Evolutionary conservation across 176 grass and related monocot genomes (phyloP), one percentile per base, ranked within the genome.

Genomic region (Aegilops longissima): DNA sequence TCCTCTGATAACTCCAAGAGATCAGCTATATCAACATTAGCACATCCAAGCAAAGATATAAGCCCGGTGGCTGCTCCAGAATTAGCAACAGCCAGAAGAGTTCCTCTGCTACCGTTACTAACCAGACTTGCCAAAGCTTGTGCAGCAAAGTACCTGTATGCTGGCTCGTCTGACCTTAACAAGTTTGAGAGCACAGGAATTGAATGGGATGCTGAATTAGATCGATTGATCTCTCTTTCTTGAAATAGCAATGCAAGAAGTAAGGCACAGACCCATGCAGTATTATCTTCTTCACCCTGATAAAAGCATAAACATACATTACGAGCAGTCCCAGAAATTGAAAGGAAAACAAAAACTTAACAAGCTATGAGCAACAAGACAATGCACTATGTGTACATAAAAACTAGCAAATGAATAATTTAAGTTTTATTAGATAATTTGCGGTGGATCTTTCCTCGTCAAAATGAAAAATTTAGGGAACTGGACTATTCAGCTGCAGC

Each of bases 261-360:
- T 82, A 99, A 90, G 73, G 94, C 92, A 86, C 92, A 99, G 52
- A 97, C 92, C 97, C 97, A 99, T 76, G 94, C 92, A 5, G 90
- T 95, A 63, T 89, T 97, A 89, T 97, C 97, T 86, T 99, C 97
- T 94, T 97, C 92, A 80, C 90, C 93, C 97, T 99, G 90, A 82
- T 11, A 78, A 88, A 81, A 82, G 79, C 73, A 92, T 66, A 73
- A 73, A 47, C 10, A 79, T 23, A 59, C 3, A 61, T 73, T 82
- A 88, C 68, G 42, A 62, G 34, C 2, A 72, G 72, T 56, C 64
- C 4, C 70, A 62, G 49, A 12, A 61, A 54, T 71, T 14, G 3
- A 47, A 52, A 76, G 47, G 40, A 51, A 25, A 75, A 51, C 36
- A 74, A 77, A 75, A 87, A 76, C 2, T 80, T 38, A 47, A 80